phyloP scores from a whole-genome alignment of 73 alveolate species.

The Paramecium primaurelia region DNA sequence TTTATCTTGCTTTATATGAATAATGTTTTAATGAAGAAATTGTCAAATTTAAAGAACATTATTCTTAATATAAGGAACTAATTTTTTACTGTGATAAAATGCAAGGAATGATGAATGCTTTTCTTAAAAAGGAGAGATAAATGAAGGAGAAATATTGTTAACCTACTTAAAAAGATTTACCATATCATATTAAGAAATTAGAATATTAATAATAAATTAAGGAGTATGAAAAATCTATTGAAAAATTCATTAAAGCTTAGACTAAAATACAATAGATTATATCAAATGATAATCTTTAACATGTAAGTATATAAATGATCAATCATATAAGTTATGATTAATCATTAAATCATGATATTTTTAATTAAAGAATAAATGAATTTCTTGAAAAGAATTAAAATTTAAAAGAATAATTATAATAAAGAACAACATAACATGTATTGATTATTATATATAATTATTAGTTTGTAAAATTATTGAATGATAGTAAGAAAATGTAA shows the following conservation, averaged over 20 bases:
- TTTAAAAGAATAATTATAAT: background rate
- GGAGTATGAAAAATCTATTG: background rate
- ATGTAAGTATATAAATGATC: background rate
- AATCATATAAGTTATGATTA: background rate
- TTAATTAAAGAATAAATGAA: background rate
- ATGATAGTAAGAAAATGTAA: background rate
- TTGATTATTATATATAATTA: background rate
- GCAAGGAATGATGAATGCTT: background rate
- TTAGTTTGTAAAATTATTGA: background rate
- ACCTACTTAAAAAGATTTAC: background rate
- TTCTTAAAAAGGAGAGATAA: background rate
- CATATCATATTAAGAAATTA: background rate
- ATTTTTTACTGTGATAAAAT: background rate
- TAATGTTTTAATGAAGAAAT: background rate
- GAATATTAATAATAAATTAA: background rate
- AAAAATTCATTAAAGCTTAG: background rate
- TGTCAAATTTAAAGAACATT: background rate
- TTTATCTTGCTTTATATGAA: background rate
- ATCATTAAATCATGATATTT: background rate
- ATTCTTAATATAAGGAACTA: background rate
- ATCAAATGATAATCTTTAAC: background rate
- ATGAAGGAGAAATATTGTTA: background rate
- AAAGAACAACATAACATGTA: background rate
- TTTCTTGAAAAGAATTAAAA: background rate
- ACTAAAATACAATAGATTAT: background rate